These are phyloP conservation scores for Diospyros lotus DNA, from an alignment of 148 eudicot genomes.

Conservation along the genomic window DNA sequence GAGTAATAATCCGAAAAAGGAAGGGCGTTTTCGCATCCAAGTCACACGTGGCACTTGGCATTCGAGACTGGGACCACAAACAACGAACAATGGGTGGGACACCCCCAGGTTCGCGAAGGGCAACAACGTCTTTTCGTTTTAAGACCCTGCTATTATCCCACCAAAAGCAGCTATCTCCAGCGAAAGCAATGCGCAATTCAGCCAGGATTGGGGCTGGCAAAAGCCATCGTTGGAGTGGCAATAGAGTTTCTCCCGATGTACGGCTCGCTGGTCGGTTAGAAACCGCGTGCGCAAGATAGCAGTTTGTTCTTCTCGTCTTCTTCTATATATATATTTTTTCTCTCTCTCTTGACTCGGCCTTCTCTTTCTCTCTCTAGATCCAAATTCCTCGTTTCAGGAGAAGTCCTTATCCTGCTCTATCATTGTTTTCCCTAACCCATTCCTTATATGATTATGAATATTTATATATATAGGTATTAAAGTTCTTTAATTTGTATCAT, in stretches of 20 bases:
- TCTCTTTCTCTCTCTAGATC: constrained; percentile 15
- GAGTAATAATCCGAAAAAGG: too few species aligned
- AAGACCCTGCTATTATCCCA: too few species aligned
- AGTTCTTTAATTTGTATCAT: too few species aligned
- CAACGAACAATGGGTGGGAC: too few species aligned
- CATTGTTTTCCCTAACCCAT: not conserved
- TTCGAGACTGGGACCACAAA: too few species aligned
- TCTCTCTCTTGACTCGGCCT: not conserved
- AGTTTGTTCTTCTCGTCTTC: not conserved
- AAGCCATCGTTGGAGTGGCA: not conserved
- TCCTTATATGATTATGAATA: too few species aligned
- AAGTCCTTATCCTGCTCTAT: constrained; percentile 13
- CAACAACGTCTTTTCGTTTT: too few species aligned
- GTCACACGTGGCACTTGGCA: too few species aligned
- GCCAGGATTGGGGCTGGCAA: not conserved
- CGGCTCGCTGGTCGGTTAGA: constrained; percentile 8
- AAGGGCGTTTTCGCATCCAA: too few species aligned
- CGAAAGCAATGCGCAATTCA: not conserved
- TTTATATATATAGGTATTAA: too few species aligned
- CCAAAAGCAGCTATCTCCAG: too few species aligned
- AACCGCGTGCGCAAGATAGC: constrained; percentile 9
- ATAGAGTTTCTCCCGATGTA: not conserved
- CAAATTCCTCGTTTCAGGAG: constrained; percentile 15
- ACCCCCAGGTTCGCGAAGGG: too few species aligned
- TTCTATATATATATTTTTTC: not conserved